Conservation (phyloP, 2,329 filamentous ascomycete species). For the Aureobasidium sp. region DNA sequence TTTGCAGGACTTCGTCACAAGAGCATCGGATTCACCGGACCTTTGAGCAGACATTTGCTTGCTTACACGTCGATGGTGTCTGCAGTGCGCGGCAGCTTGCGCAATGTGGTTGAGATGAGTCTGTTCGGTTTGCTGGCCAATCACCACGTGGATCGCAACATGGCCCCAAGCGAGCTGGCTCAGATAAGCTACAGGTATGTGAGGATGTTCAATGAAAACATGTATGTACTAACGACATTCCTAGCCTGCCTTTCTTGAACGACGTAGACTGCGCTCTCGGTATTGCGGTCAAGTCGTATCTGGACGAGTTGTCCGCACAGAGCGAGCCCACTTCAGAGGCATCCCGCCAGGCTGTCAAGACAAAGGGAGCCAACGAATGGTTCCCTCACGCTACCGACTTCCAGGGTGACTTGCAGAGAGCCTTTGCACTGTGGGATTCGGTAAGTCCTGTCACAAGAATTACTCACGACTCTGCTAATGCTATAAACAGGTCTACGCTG, state of each 20-base stretch:
- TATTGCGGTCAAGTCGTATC: slow-evolving; percentile 72
- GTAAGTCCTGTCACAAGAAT: slow-evolving; percentile 35
- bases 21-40: slow-evolving; percentile 85
- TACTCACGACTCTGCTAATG: slow-evolving; percentile 7
- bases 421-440: slow-evolving; percentile 59
- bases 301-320: slow-evolving; percentile 60
- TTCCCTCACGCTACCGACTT: slow-evolving; percentile 56
- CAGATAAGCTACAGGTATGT: slow-evolving; percentile 65
- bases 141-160: slow-evolving; percentile 65
- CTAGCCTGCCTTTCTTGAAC: slow-evolving; percentile 54
- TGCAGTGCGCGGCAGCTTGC: slow-evolving; percentile 68
- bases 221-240: background rate
- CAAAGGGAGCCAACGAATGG: slow-evolving; percentile 49
- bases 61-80: slow-evolving; percentile 78
- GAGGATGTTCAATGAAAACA: slow-evolving; percentile 16
- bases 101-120: slow-evolving; percentile 79
- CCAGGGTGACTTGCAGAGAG: slow-evolving; percentile 49
- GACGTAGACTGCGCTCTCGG: slow-evolving; percentile 70
- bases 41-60: slow-evolving; percentile 81
- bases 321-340: slow-evolving; percentile 47
- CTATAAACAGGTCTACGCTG: slow-evolving; percentile 46
- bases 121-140: slow-evolving; percentile 73
- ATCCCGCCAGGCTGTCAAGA: slow-evolving; percentile 44
- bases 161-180: slow-evolving; percentile 42
- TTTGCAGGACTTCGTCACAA: slow-evolving; percentile 76